Evolutionary conservation across 306 rosid species (phyloP).

Genomic region (Macrotyloma uniflorum): DNA sequence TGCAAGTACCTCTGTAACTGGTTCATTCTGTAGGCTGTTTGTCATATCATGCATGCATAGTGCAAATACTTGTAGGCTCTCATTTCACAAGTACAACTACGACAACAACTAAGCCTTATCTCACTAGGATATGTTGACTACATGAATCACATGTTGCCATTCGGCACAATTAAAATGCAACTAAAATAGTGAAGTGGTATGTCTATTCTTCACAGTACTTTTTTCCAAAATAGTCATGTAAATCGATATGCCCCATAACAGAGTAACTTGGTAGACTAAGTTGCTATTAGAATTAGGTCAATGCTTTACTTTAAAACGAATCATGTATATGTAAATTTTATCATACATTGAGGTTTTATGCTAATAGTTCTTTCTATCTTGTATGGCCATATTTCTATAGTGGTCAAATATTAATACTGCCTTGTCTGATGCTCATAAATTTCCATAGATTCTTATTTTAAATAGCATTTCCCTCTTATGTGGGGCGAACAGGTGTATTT

Average conservation of each 20-base stretch:
- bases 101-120: too few relatives aligned
- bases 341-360: constrained; percentile 1
- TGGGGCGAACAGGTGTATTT: constrained; percentile 70
- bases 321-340: not conserved
- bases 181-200: not conserved
- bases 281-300: not conserved
- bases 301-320: not conserved
- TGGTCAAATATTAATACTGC: constrained; percentile 23
- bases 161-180: not conserved
- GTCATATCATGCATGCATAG: too few relatives aligned
- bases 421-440: constrained; percentile 8
- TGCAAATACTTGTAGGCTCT: too few relatives aligned
- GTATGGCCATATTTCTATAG: constrained; percentile 25
- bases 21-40: too few relatives aligned
- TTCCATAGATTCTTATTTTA: constrained; percentile 8
- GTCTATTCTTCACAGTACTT: not conserved
- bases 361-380: constrained; percentile 14
- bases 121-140: too few relatives aligned
- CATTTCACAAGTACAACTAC: too few relatives aligned
- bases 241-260: not conserved
- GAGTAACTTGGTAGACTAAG: not conserved
- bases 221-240: constrained; percentile 1
- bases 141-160: too few relatives aligned
- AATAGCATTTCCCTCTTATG: constrained; percentile 14
- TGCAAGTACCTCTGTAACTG: too few relatives aligned